Base-by-base conservation (phyloP, 176 grass and related monocot species). In the Avena atlantica region DNA sequence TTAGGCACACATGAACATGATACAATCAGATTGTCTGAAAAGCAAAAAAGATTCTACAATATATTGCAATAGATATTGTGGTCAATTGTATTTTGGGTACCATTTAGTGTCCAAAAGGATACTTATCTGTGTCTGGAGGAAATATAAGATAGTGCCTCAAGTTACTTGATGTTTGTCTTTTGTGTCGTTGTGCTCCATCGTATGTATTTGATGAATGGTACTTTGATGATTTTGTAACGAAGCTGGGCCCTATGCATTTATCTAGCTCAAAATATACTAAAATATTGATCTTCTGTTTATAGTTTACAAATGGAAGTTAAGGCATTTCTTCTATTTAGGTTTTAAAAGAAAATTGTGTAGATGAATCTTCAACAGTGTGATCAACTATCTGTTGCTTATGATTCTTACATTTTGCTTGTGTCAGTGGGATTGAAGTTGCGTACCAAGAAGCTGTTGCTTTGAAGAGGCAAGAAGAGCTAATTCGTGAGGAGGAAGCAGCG, bases 401-500 rank as follows among this genome's bases (percentile, higher is more conserved):
- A 17, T 47, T 42, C 62, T 87, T 91, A 49, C 20, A 45, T 86
- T 86, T 91, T 95, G 44, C 82, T 88, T 89, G 42, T 81, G 62
- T 73, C 81, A 99, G 92, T 86, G 91, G 89, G 86, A 92, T 99
- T 84, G 97, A 99, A 87, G 89, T 91, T 65, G 89, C 94, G 8
- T 91, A 99, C 60, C 97, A 94, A 92, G 94, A 99, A 88, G 91
- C 89, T 66, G 94, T 99, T 90, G 92, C 94, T 79, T 90, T 96
- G 68, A 99, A 88, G 84, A 99, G 97, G 81, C 97, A 99, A 79
- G 97, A 99, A 77, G 94, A 99, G 60, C 86, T 99, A 48, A 99
- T 99, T 91, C 94, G 94, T 51, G 97, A 99, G 78, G 97, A 99
- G 83, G 97, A 99, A 71, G 94, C 84, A 53, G 97, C 94, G 20